Evolutionary conservation across 1,139 yeast genomes (phyloP).

Genomic region (Sugiyamaella neomexicana): DNA sequence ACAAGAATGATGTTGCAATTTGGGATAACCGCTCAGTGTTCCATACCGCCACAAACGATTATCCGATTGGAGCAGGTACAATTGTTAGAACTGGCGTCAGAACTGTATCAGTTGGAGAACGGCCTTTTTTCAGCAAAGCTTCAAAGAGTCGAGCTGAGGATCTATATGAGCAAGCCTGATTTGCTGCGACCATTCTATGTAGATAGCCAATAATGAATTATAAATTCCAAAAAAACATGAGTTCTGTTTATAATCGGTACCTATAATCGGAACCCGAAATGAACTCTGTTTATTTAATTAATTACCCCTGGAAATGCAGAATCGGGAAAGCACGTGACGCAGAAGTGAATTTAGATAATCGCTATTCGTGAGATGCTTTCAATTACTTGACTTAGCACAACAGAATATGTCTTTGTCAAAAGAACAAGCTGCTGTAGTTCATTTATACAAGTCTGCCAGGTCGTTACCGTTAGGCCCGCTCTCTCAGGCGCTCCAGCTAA

Average conservation of each 20-base stretch:
- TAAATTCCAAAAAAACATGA: neutral
- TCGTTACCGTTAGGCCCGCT: constrained; percentile 18
- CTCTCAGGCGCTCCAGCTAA: constrained; percentile 21
- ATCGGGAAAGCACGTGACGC: neutral
- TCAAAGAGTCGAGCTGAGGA: constrained; percentile 27
- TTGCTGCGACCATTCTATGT: no score
- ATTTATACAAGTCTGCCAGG: constrained; percentile 24
- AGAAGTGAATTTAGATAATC: neutral
- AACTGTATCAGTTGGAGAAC: constrained; percentile 33
- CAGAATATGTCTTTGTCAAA: neutral
- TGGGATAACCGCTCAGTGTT: constrained; percentile 41
- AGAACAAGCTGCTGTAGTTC: constrained; percentile 8
- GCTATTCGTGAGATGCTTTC: neutral
- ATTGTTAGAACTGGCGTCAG: constrained; percentile 21
- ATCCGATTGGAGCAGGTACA: constrained; percentile 31
- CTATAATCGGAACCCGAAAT: no score
- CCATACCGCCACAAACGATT: constrained; percentile 35
- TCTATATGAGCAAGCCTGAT: constrained; percentile 14
- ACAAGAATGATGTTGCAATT: constrained; percentile 54
- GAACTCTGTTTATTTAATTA: no score
- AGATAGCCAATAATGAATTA: no score
- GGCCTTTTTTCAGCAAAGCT: constrained; percentile 28
- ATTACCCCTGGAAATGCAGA: neutral
- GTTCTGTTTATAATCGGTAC: neutral
- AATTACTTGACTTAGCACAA: neutral